Evolutionary conservation across 2,329 filamentous ascomycete species (phyloP).

Genomic region (Colletotrichum falcatum): DNA sequence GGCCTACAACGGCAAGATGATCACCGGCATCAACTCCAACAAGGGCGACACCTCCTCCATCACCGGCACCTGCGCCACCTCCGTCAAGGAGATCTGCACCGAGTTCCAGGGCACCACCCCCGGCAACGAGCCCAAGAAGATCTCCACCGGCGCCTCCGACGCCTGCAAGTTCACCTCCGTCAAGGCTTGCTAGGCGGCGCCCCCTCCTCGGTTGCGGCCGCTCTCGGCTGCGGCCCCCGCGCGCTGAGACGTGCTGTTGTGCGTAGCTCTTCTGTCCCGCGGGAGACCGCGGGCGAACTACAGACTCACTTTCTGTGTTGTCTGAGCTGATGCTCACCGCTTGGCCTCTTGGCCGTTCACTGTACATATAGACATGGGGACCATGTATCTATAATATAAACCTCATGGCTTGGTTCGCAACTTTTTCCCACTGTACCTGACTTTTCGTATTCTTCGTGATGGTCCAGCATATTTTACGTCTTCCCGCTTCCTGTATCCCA

Average conservation of each 20-base stretch:
- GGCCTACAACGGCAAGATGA: constrained; percentile 42
- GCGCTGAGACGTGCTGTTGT: neutral
- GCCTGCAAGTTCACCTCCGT: constrained; percentile 37
- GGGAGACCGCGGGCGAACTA: constrained; percentile 18
- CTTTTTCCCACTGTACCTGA: neutral
- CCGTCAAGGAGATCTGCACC: constrained; percentile 41
- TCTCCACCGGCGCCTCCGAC: neutral
- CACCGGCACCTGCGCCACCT: constrained; percentile 40
- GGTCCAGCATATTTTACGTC: neutral
- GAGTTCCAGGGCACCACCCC: constrained; percentile 42
- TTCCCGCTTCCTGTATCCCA: neutral
- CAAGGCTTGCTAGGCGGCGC: constrained; percentile 41
- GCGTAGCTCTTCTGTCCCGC: constrained; percentile 21
- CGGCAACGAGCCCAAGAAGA: constrained; percentile 42
- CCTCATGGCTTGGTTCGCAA: constrained; percentile 21
- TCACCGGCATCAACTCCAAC: constrained; percentile 43
- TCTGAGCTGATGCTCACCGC: constrained; percentile 36
- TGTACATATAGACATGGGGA: constrained; percentile 38
- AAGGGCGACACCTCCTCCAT: constrained; percentile 41
- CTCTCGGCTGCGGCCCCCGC: neutral
- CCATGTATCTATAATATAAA: constrained; percentile 37
- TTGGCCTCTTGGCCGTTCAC: constrained; percentile 31
- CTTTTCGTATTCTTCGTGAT: neutral
- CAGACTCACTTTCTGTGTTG: constrained; percentile 34
- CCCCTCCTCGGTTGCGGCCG: constrained; percentile 2